Base-by-base conservation (phyloP, 306 rosid genomes). In the Mimosa bimucronata region DNA sequence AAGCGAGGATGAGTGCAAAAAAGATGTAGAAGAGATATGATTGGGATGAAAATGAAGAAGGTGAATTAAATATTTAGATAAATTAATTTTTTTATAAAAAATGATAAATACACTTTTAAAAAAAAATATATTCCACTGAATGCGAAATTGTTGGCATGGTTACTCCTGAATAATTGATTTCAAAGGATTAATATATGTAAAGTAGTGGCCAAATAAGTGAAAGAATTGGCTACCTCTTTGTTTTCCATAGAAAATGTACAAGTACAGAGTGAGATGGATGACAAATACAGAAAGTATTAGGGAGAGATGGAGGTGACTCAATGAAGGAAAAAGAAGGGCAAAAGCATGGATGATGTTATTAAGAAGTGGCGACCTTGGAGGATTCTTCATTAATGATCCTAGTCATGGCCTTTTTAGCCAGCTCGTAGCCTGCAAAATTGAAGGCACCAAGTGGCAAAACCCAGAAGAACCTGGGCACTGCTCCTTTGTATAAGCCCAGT, bases 381-480 rank as follows among this genome's bases (percentile, higher is more conserved):
- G 81, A 53, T 41, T 48, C 62, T 64, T 79, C 30, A 85, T 18
- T 87, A 84, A 16, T 73, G 84, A 55, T n/a, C 81, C 76, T 30
- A 74, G 76, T 42, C 97, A 95, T 92, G 78, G 97, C 97, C 89
- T 95, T 92, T 85, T 85, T 91, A 28, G 94, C 92, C 61, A 95
- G 94, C 84, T 95, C 98, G 64, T 91, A 92, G 46, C 98, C 98
- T 21, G 98, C 98, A 83, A 95, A 95, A 88, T 95, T 95, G 95
- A 95, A 91, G 83, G 98, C 98, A 12, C 98, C 98, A 19, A 95
- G 73, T 14, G 98, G 98, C 41, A 97, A 97, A 66, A 95, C 91
- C 98, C 98, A 95, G 74, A 95, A 95, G 84, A 95, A 95, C 83
- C 98, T 92, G 6, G 98, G 98, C n/a, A 95, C 80, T 3, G 98